Evolutionary conservation across 495 filamentous ascomycete species (phyloP).

Genomic region (Jackrogersella minutella): DNA sequence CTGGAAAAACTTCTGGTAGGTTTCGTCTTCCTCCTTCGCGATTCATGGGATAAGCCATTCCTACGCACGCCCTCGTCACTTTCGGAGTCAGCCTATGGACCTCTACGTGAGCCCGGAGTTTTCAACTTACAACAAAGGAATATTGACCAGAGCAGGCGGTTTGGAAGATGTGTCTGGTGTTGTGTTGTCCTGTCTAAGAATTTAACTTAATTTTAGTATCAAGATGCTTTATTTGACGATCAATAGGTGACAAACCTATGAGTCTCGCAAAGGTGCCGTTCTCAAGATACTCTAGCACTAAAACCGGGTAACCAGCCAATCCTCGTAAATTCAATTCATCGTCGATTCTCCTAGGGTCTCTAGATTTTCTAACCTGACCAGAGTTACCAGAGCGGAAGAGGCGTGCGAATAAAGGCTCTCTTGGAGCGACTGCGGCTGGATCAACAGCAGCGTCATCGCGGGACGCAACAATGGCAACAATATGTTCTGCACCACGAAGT

Average conservation of each 20-base stretch:
- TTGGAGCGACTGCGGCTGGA: too few relatives aligned
- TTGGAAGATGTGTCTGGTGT: background rate
- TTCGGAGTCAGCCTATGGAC: background rate
- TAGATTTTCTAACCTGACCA: background rate
- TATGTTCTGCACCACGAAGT: background rate
- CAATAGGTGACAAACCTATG: too few relatives aligned
- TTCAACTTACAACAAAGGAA: constrained; percentile 20
- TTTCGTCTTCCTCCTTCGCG: background rate
- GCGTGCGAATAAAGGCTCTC: background rate
- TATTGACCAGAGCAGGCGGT: constrained; percentile 16
- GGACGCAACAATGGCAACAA: background rate
- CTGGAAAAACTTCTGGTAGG: background rate
- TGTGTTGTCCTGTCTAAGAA: background rate
- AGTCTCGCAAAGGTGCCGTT: constrained; percentile 8
- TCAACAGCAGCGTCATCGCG: background rate
- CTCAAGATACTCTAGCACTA: constrained; percentile 16
- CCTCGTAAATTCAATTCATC: background rate
- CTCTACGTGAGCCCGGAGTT: too few relatives aligned
- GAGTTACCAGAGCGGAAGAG: background rate
- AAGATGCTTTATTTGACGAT: too few relatives aligned
- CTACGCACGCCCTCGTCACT: constrained; percentile 21
- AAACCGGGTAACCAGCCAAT: background rate
- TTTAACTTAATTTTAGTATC: too few relatives aligned
- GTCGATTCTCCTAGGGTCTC: background rate
- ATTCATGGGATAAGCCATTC: background rate